Evolutionary conservation across 495 filamentous ascomycete genomes (phyloP).

Genomic region (Talaromyces adpressus): DNA sequence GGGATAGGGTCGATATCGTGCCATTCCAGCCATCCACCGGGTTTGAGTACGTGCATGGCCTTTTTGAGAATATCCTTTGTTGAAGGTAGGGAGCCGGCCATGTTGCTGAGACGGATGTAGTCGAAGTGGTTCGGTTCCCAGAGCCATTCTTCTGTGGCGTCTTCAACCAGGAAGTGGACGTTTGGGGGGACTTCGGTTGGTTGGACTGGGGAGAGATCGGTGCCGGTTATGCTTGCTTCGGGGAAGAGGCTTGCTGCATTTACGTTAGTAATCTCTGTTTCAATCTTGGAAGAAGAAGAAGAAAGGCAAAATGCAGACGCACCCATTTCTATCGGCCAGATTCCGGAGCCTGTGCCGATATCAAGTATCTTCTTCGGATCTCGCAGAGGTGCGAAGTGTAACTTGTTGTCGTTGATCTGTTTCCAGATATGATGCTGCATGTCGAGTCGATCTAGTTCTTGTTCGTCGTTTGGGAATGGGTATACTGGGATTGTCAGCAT

Average conservation of each 20-base stretch:
- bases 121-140: conserved; percentile 40
- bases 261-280: background rate
- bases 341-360: conserved; percentile 64
- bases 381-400: conserved; percentile 54
- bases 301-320: conserved; percentile 18
- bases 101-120: conserved; percentile 38
- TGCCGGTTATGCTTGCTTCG: conserved; percentile 48
- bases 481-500: conserved; percentile 33
- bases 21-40: conserved; percentile 60
- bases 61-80: conserved; percentile 35
- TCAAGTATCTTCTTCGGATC: conserved; percentile 55
- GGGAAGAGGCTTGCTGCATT: conserved; percentile 44
- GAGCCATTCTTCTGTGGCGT: conserved; percentile 45
- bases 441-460: conserved; percentile 48
- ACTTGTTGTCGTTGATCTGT: conserved; percentile 39
- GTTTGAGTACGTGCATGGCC: conserved; percentile 44
- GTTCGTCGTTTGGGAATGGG: conserved; percentile 51
- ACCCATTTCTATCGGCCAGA: conserved; percentile 63
- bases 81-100: conserved; percentile 34
- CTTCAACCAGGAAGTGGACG: conserved; percentile 53
- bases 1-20: conserved; percentile 54
- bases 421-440: conserved; percentile 57
- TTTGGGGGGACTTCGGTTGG: conserved; percentile 50
- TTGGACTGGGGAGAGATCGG: conserved; percentile 58
- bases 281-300: conserved; percentile 12